Base-by-base conservation (phyloP, 768 basidiomycete genomes). In the Pleurotus pulmonarius region DNA sequence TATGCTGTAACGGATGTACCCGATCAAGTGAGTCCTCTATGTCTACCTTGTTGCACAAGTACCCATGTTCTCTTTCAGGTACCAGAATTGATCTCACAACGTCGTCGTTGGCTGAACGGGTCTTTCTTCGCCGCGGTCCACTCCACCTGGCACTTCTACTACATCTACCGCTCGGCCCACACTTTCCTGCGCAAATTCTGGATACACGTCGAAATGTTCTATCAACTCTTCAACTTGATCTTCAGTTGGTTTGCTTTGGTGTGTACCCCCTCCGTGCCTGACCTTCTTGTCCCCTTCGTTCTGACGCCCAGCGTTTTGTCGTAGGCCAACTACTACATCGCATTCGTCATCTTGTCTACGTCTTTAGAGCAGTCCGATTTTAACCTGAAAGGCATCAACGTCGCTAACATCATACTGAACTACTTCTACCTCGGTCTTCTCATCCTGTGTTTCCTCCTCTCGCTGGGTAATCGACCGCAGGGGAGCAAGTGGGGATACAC, bases 111-210 rank as follows among this genome's bases (percentile, higher is more conserved):
- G 96, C 80, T 99, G 24, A 98, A 98, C 69, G 94, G 96, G 12
- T 95, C 93, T 3, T 98, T 99, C 85, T 99, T 99, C 70, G 97
- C 95, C 8, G 92, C 90, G 0, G 85, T 98, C 13, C 94, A 98
- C 73, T 87, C 88, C 56, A 90, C 86, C 3, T 79, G 94, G 61
- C 92, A 98, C 68, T 98, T 99, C 71, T 87, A 91, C 61, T 98
- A 98, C 67, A 83, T 99, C 40, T 98, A 98, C 69, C 85, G 96
- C 22, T 92, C 90, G 7, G 87, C 90, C 16, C 94, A 96, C 68
- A 71, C 81, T 0, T 82, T 94, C 67, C 26, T 87, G 39, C 80
- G 93, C 65, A 98, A 98, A 72, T 83, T 90, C 67, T 96, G 92
- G 90, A 89, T 98, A 39, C 96, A 98, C 60, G 78, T 98, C 56